These are phyloP conservation scores for Irpex sp. DNA, from an alignment of 1,284 basidiomycete genomes.

Conservation along the genomic window DNA sequence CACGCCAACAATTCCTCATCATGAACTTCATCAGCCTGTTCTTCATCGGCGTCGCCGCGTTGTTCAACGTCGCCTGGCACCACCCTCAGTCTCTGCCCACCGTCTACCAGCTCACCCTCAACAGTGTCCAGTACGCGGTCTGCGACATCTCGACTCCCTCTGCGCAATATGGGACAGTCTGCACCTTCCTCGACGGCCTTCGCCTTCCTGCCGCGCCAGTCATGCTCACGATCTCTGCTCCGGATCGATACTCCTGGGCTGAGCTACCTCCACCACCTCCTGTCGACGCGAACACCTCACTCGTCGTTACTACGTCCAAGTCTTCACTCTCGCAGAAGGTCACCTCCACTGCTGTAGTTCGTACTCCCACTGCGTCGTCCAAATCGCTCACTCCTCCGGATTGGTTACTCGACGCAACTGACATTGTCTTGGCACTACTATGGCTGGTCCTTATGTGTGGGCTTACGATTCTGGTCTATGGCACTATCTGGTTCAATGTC, in stretches of 20 bases:
- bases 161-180: neutral
- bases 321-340: neutral
- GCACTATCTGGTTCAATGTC: neutral
- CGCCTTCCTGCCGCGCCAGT: neutral
- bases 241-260: neutral
- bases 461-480: neutral
- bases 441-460: too few species aligned
- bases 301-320: neutral
- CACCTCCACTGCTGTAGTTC: neutral
- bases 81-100: neutral
- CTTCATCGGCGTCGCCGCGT: neutral
- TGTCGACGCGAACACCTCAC: neutral
- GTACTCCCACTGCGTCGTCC: neutral
- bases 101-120: neutral
- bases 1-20: neutral
- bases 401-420: too few species aligned
- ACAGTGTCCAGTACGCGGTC: neutral
- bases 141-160: neutral
- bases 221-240: neutral
- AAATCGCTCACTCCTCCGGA: too few species aligned
- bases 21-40: neutral
- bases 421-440: too few species aligned
- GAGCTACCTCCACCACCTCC: neutral
- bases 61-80: neutral
- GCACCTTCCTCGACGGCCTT: neutral